Evolutionary conservation across 1,284 basidiomycete genomes (phyloP), one percentile per base, ranked within the genome.

Genomic region (Ceratobasidium sp.): DNA sequence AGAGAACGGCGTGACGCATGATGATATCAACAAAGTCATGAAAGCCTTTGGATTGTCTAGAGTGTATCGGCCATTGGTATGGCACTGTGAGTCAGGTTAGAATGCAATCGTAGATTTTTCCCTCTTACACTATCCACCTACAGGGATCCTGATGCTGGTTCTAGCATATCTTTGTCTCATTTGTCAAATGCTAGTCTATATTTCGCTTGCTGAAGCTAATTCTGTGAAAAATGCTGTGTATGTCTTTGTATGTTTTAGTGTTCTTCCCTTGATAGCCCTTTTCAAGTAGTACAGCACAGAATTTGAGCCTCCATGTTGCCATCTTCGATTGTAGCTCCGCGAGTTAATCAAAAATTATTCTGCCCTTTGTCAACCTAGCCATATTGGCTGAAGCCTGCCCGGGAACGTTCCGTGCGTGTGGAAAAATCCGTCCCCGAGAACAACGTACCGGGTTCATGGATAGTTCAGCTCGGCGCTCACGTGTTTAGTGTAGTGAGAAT

Each of bases 71-170:
- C n/a, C 13, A 50, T 18, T 9, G 26, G n/a, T 23, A 50, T 21
- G 47, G 47, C 9, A n/a, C 26, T 9, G 26, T 21, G n/a, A 50
- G 47, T 23, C 26, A 50, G 9, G 47, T 50, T 18, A 50, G n/a
- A 23, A 16, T 50, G 9, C 47, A 50, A n/a, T 50, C 26, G 47
- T 50, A 50, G n/a, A 23, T 50, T 50, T 50, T 50, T n/a, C 47
- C 47, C 8, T 21, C 26, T 50, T 21, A 50, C n/a, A 8, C n/a
- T 50, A 46, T 50, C 47, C 47, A 21, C 26, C n/a, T 50, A n/a
- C n/a, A 55, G 54, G 54, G 54, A 28, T 55, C n/a, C 16, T n/a
- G 32, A 55, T 55, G 54, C 54, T 23, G 23, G 16, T 55, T 11
- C n/a, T 55, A 11, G 54, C 9, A 11, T 55, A 55, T 55, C 32